Percentiles rank a stretch among this genome's conserved stretches.
Evolutionary conservation across 768 basidiomycete species (phyloP).

Genomic region (Tubosaeta sp.): DNA sequence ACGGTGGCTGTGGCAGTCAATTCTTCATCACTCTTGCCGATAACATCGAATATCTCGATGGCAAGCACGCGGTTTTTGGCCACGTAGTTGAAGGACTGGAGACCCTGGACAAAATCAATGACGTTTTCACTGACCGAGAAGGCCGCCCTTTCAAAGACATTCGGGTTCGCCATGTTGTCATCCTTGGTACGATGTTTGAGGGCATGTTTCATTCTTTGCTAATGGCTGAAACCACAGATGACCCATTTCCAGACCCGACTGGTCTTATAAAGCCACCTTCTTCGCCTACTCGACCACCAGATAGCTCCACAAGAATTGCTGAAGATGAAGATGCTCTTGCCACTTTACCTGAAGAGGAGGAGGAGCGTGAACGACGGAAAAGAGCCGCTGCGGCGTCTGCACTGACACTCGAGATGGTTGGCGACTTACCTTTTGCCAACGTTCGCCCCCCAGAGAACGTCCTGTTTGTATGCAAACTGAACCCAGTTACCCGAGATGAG

Average conservation of each 20-base stretch:
- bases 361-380: constrained; percentile 74
- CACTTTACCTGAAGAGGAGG: constrained; percentile 80
- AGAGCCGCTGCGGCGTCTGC: constrained; percentile 91
- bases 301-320: constrained; percentile 83
- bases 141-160: constrained; percentile 93
- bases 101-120: constrained; percentile 88
- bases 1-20: constrained; percentile 88
- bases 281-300: constrained; percentile 77
- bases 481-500: constrained; percentile 91
- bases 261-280: constrained; percentile 68
- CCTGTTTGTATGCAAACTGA: constrained; percentile 97
- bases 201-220: constrained; percentile 1
- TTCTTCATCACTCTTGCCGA: constrained; percentile 95
- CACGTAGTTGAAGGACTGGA: constrained; percentile 93
- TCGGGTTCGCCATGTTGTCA: constrained; percentile 90
- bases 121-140: constrained; percentile 83
- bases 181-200: constrained; percentile 59
- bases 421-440: constrained; percentile 96
- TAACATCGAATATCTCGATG: constrained; percentile 92
- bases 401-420: constrained; percentile 98
- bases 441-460: constrained; percentile 98
- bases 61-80: constrained; percentile 92
- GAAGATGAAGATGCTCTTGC: constrained; percentile 92
- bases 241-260: constrained; percentile 88
- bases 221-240: constrained; percentile 51